Evolutionary conservation across 192 early-diverging fungal species (phyloP).

Genomic region (Rhizophagus clarus): DNA sequence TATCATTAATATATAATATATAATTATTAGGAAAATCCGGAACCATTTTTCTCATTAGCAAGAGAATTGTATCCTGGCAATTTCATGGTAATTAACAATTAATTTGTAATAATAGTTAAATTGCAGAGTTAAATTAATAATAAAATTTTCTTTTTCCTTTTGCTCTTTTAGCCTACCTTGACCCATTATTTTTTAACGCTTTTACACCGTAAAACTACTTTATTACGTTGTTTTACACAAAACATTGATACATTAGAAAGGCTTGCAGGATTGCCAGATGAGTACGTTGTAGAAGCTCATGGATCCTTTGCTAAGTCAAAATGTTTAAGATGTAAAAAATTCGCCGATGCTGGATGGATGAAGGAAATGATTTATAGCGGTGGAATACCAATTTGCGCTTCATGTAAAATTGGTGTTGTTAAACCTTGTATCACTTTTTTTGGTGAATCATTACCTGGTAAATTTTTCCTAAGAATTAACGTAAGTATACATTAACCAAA

Average conservation of each 20-base stretch:
- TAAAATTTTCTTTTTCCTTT: neutral
- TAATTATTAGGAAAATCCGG: slow-evolving; percentile 61
- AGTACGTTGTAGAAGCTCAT: slow-evolving; percentile 88
- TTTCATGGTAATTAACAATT: slow-evolving; percentile 46
- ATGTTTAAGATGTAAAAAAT: slow-evolving; percentile 67
- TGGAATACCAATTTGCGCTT: slow-evolving; percentile 68
- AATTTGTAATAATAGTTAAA: neutral
- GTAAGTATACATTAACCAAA: slow-evolving; percentile 35
- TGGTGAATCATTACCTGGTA: slow-evolving; percentile 82
- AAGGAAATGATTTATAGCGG: slow-evolving; percentile 54
- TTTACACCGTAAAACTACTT: slow-evolving; percentile 66
- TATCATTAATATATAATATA: neutral
- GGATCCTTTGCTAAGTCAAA: slow-evolving; percentile 85
- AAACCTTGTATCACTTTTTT: slow-evolving; percentile 99
- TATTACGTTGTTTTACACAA: slow-evolving; percentile 90
- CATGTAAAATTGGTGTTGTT: slow-evolving; percentile 66
- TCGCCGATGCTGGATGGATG: slow-evolving; percentile 42
- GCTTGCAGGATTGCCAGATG: slow-evolving; percentile 70
- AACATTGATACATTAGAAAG: slow-evolving; percentile 97
- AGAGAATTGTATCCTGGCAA: slow-evolving; percentile 89
- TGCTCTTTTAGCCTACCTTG: slow-evolving; percentile 73
- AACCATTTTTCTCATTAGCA: slow-evolving; percentile 87
- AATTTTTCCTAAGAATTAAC: slow-evolving; percentile 63
- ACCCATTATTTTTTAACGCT: slow-evolving; percentile 88
- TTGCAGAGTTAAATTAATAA: too few species aligned